Conservation (phyloP, 1,139 yeast species). For the Petasospora rhodanensis region DNA sequence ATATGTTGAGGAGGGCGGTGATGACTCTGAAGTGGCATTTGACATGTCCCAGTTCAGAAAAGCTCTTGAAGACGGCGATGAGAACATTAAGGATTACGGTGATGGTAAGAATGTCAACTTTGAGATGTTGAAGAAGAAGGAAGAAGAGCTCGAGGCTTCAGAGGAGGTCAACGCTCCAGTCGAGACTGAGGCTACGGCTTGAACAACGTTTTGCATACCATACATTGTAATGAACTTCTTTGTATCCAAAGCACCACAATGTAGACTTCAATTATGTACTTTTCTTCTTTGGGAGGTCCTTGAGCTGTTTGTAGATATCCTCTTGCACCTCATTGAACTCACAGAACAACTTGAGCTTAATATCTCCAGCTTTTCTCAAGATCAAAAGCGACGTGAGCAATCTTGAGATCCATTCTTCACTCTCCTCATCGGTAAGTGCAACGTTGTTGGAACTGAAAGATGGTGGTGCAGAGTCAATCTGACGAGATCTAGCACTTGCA, state of each 20-base stretch:
- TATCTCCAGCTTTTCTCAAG: slow-evolving; percentile 13
- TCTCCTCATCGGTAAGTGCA: slow-evolving; percentile 15
- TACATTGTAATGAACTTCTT: slow-evolving; percentile 23
- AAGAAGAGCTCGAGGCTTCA: neutral
- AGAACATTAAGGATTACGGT: slow-evolving; percentile 36
- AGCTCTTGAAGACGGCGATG: slow-evolving; percentile 35
- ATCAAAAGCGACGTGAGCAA: slow-evolving; percentile 20
- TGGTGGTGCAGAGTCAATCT: too few species aligned
- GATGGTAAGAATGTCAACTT: slow-evolving; percentile 36
- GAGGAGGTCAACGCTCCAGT: too few species aligned
- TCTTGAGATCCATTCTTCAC: slow-evolving; percentile 25
- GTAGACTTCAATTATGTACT: too few species aligned
- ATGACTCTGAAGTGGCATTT: slow-evolving; percentile 54
- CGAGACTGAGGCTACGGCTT: neutral
- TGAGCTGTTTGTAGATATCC: slow-evolving; percentile 10
- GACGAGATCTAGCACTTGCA: too few species aligned
- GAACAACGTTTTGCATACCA: neutral
- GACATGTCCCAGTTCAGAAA: slow-evolving; percentile 64
- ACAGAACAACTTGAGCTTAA: slow-evolving; percentile 15
- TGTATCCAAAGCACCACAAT: slow-evolving; percentile 14
- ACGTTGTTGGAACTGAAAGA: slow-evolving; percentile 9
- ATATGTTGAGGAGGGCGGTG: slow-evolving; percentile 32
- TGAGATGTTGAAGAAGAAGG: slow-evolving; percentile 10
- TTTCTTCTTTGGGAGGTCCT: too few species aligned
- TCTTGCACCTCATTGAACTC: slow-evolving; percentile 20